Evolutionary conservation across 805 yeast genomes (phyloP).

Genomic region (Wickerhamomyces sydowiorum): DNA sequence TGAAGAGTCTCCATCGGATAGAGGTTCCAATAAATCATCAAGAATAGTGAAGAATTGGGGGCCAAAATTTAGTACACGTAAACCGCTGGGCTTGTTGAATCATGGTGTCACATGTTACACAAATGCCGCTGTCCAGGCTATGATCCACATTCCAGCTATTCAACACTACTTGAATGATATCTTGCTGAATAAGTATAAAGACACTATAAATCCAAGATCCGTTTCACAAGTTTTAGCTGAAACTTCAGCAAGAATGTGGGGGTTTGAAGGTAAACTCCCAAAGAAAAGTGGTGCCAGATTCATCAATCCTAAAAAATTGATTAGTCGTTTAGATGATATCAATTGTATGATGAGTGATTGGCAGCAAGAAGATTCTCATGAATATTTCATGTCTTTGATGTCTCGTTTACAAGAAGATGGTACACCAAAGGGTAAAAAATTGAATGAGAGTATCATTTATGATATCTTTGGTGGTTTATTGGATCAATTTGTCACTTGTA

Average conservation of each 20-base stretch:
- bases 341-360: slow-evolving; percentile 96
- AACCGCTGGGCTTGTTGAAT: slow-evolving; percentile 72
- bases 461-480: slow-evolving; percentile 93
- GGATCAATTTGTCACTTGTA: slow-evolving; percentile 80
- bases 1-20: slow-evolving; percentile 52
- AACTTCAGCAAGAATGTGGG: slow-evolving; percentile 66
- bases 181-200: slow-evolving; percentile 43
- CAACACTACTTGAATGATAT: slow-evolving; percentile 77
- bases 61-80: slow-evolving; percentile 36
- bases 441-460: slow-evolving; percentile 76
- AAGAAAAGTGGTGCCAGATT: slow-evolving; percentile 31
- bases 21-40: slow-evolving; percentile 54
- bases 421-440: slow-evolving; percentile 83
- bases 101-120: slow-evolving; percentile 97
- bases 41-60: slow-evolving; percentile 71
- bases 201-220: slow-evolving; percentile 43
- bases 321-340: slow-evolving; percentile 69
- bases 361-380: slow-evolving; percentile 98
- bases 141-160: slow-evolving; percentile 87
- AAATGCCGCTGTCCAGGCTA: slow-evolving; percentile 89
- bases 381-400: slow-evolving; percentile 89
- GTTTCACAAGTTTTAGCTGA: slow-evolving; percentile 67
- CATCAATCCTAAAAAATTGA: slow-evolving; percentile 72
- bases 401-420: slow-evolving; percentile 87
- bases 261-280: slow-evolving; percentile 35